phyloP scores from a whole-genome alignment of 108 stramenopile genomes.

The Skeletonema grethae region DNA sequence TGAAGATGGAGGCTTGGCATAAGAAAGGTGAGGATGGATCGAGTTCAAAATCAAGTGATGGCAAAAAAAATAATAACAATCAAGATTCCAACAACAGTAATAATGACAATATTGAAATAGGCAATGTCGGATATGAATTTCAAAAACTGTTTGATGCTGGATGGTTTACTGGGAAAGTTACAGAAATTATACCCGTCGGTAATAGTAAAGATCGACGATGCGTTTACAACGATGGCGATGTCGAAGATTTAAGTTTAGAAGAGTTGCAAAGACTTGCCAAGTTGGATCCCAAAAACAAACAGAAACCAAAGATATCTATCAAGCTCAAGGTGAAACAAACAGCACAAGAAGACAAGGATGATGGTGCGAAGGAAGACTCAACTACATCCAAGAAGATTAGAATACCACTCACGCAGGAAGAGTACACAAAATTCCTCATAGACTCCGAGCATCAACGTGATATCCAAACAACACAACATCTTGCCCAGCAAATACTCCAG shows the following conservation, averaged over 20 bases:
- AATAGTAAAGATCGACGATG: slow-evolving; percentile 29
- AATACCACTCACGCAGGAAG: slow-evolving; percentile 57
- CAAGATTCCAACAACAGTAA: background rate
- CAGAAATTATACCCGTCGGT: slow-evolving; percentile 30
- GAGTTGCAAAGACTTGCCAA: slow-evolving; percentile 32
- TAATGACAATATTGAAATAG: slow-evolving; percentile 3
- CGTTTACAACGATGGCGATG: slow-evolving; percentile 34
- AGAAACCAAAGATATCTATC: slow-evolving; percentile 38
- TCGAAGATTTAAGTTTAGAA: slow-evolving; percentile 37
- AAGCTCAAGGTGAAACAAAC: slow-evolving; percentile 30
- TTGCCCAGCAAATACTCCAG: slow-evolving; percentile 66
- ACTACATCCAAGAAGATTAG: slow-evolving; percentile 5
- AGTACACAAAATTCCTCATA: slow-evolving; percentile 57
- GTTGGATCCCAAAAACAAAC: slow-evolving; percentile 30
- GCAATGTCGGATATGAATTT: slow-evolving; percentile 39
- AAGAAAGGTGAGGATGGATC: background rate
- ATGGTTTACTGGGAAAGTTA: slow-evolving; percentile 39
- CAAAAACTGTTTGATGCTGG: slow-evolving; percentile 39
- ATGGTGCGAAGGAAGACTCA: slow-evolving; percentile 16
- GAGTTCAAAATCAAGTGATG: background rate
- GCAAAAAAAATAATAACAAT: background rate
- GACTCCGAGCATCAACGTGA: slow-evolving; percentile 67
- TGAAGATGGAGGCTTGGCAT: background rate
- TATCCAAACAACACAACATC: slow-evolving; percentile 48
- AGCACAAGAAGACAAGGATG: slow-evolving; percentile 15